Conservation (phyloP, 768 basidiomycete species). For the Galerina sulciceps region DNA sequence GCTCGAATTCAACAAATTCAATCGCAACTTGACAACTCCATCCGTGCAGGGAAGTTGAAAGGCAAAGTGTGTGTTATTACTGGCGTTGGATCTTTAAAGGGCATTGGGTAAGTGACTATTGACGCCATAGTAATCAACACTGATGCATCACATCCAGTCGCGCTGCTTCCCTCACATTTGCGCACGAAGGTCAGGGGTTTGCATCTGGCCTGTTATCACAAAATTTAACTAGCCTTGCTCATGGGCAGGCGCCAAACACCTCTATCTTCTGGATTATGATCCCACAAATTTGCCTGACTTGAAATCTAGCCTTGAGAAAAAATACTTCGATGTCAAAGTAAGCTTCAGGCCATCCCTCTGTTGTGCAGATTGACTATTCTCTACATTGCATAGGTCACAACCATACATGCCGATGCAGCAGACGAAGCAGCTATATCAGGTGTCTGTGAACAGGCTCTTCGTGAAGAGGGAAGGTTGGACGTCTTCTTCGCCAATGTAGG, state of each 20-base stretch:
- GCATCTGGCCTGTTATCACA: not conserved
- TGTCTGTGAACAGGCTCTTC: conserved; percentile 72
- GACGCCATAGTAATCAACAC: not conserved
- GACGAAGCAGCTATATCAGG: conserved; percentile 70
- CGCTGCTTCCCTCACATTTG: conserved; percentile 72
- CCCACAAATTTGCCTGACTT: conserved; percentile 71
- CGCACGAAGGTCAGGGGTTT: conserved; percentile 67
- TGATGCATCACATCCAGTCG: conserved; percentile 47
- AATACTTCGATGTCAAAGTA: conserved; percentile 84
- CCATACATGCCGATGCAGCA: conserved; percentile 81
- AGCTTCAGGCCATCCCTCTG: conserved; percentile 7
- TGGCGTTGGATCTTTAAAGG: conserved; percentile 84
- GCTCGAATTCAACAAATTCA: conserved; percentile 71
- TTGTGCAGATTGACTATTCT: not conserved
- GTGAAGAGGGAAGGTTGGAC: conserved; percentile 86
- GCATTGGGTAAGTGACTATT: conserved; percentile 73
- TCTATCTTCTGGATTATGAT: conserved; percentile 78
- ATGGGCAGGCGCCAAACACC: conserved; percentile 67
- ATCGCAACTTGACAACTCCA: conserved; percentile 60
- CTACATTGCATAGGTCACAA: conserved; percentile 63
- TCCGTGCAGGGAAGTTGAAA: conserved; percentile 60
- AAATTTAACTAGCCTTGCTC: conserved; percentile 5
- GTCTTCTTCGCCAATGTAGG: conserved; percentile 95
- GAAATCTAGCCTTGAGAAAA: conserved; percentile 64
- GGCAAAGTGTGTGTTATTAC: conserved; percentile 89